Percentiles rank a stretch among this genome's conserved stretches.
These are phyloP conservation scores for Coemansia sp. DNA, from an alignment of 192 early-diverging fungal species.

Conservation along the genomic window DNA sequence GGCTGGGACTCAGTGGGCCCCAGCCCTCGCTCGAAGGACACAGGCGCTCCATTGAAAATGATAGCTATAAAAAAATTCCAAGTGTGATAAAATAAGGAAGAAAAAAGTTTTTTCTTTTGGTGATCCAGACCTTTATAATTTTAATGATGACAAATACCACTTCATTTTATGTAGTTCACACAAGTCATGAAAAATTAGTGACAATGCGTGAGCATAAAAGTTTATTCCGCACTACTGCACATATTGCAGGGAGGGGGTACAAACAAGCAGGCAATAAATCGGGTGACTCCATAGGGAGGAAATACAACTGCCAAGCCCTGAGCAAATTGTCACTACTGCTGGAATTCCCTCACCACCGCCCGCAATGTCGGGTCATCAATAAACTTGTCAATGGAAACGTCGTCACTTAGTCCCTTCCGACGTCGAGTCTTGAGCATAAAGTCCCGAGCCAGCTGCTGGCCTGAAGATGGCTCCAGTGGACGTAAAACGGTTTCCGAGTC, in stretches of 20 bases:
- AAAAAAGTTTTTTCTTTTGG: too few species aligned
- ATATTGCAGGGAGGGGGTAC: too few species aligned
- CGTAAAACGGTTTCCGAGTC: slow-evolving; percentile 81
- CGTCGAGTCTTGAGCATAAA: slow-evolving; percentile 99
- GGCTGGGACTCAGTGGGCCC: slow-evolving; percentile 48
- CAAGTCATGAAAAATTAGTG: neutral
- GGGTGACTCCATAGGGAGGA: too few species aligned
- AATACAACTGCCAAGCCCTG: too few species aligned
- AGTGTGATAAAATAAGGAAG: neutral
- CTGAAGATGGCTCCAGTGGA: slow-evolving; percentile 72
- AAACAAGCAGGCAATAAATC: too few species aligned
- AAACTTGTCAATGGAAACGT: slow-evolving; percentile 78
- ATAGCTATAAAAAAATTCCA: neutral
- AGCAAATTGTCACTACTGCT: neutral
- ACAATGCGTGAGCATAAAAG: too few species aligned
- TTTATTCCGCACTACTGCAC: too few species aligned
- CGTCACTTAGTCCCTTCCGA: slow-evolving; percentile 83
- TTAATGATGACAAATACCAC: too few species aligned
- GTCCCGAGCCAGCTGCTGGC: slow-evolving; percentile 86
- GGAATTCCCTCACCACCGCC: slow-evolving; percentile 19
- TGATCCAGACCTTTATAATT: too few species aligned
- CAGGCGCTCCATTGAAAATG: slow-evolving; percentile 3
- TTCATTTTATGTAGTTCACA: too few species aligned
- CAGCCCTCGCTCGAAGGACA: slow-evolving; percentile 51
- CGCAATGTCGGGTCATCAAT: slow-evolving; percentile 63